phyloP scores from a whole-genome alignment of 2,329 filamentous ascomycete genomes.

The Diaporthe humulicola region DNA sequence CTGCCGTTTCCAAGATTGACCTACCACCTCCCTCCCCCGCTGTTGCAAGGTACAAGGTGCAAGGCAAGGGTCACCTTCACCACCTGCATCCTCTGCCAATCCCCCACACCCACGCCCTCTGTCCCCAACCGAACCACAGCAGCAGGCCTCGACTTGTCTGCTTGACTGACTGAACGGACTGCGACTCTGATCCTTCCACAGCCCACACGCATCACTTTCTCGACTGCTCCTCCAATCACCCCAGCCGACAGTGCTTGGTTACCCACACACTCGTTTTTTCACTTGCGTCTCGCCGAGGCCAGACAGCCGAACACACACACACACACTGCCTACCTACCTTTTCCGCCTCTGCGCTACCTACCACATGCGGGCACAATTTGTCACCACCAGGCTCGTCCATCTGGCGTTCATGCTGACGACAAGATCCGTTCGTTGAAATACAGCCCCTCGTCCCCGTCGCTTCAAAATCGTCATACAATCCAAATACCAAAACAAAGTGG shows the following conservation, averaged over 20 bases:
- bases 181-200: background rate
- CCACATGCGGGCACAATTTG: constrained; percentile 27
- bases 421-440: constrained; percentile 8
- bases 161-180: background rate
- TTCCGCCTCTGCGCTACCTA: constrained; percentile 8
- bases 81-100: background rate
- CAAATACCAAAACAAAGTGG: background rate
- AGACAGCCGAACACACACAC: background rate
- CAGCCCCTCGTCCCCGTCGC: background rate
- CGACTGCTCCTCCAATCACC: background rate
- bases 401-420: constrained; percentile 16
- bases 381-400: constrained; percentile 3
- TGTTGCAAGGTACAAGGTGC: constrained; percentile 14
- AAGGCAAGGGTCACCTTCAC: background rate
- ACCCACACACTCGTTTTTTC: background rate
- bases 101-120: background rate
- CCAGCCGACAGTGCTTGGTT: background rate
- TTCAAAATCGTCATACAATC: background rate
- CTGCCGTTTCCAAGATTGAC: background rate
- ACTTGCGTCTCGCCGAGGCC: constrained; percentile 16
- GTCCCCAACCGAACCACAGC: background rate
- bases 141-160: background rate
- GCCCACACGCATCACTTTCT: background rate
- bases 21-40: background rate
- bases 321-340: background rate